Evolutionary conservation across 805 yeast species (phyloP).

Genomic region (Saturnispora dispora): DNA sequence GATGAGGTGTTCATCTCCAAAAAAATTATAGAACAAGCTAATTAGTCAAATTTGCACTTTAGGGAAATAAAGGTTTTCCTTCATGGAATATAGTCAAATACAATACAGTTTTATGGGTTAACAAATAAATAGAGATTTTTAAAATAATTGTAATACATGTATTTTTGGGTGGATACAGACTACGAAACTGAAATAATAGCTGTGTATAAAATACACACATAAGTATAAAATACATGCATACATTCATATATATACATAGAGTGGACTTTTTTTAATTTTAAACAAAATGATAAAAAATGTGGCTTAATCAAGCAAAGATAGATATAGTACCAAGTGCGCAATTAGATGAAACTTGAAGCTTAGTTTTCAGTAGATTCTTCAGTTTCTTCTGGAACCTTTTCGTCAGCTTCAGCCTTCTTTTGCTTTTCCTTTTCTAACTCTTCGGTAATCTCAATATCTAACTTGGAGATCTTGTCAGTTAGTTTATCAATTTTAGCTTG

Average conservation of each 20-base stretch:
- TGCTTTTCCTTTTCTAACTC: constrained; percentile 24
- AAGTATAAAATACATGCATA: not conserved
- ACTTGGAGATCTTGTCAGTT: constrained; percentile 36
- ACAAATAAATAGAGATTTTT: not conserved
- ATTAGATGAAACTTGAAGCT: not conserved
- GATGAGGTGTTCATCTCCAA: constrained; percentile 24
- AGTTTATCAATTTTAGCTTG: constrained; percentile 67
- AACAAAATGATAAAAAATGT: not conserved
- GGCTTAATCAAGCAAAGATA: constrained; percentile 2
- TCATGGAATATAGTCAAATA: not conserved
- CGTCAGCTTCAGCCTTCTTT: constrained; percentile 13
- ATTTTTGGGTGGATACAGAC: not conserved
- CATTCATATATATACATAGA: not conserved
- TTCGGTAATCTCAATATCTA: constrained; percentile 23
- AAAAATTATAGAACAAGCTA: constrained; percentile 12
- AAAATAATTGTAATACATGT: not conserved
- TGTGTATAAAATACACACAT: not conserved
- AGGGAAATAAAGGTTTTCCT: not conserved
- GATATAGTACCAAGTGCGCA: not conserved
- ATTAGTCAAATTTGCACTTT: not conserved
- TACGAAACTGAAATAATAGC: not conserved
- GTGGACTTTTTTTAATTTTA: not conserved
- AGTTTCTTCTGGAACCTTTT: constrained; percentile 9
- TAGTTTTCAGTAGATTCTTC: not conserved
- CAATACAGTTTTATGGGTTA: not conserved